Conservation (phyloP, 2,329 filamentous ascomycete species). For the Paecilomyces sp. region DNA sequence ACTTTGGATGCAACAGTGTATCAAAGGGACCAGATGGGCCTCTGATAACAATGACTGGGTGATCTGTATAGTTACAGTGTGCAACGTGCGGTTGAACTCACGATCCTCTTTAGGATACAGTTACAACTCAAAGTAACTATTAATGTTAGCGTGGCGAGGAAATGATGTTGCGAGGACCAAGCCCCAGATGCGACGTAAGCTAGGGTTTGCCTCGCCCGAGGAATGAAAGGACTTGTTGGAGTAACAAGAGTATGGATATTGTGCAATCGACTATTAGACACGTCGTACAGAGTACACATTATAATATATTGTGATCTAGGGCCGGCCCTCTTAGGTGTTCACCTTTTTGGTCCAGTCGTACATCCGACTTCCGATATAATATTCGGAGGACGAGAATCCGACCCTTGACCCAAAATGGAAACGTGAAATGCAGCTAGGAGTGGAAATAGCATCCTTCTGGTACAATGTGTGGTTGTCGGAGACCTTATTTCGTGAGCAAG, state of each 20-base stretch:
- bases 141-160: not conserved
- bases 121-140: not conserved
- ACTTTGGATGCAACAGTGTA: too few relatives aligned
- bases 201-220: not conserved
- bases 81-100: not conserved
- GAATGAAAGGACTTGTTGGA: not conserved
- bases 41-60: too few relatives aligned
- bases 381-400: not conserved
- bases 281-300: not conserved
- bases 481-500: not conserved
- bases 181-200: not conserved
- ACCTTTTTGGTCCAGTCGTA: too few relatives aligned
- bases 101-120: not conserved
- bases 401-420: not conserved
- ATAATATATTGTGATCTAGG: too few relatives aligned
- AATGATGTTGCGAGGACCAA: not conserved
- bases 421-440: not conserved
- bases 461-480: not conserved
- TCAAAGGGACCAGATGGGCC: too few relatives aligned
- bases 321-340: too few relatives aligned
- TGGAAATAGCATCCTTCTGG: not conserved
- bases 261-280: not conserved
- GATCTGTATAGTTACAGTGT: not conserved
- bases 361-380: too few relatives aligned
- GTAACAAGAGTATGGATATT: not conserved